A percentile compares a stretch with the other conserved stretches of the same genome.
These are phyloP conservation scores for Hymenoscyphus scutula DNA, from an alignment of 2,329 filamentous ascomycete genomes.

Conservation along the genomic window DNA sequence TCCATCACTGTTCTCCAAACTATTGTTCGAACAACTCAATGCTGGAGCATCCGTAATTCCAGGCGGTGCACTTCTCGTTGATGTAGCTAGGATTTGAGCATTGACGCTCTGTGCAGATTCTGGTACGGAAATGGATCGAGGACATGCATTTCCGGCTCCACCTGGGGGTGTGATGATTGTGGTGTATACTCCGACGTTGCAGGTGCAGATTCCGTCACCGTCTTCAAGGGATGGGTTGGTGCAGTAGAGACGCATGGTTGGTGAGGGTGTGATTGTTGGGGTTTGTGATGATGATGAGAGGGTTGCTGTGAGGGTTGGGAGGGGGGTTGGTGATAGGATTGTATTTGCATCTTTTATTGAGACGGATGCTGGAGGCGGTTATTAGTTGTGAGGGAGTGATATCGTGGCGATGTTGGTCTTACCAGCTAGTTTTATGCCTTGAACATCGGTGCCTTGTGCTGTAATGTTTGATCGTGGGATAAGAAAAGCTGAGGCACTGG, in stretches of 20 bases:
- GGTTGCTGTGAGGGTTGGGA: not conserved
- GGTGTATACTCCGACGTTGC: constrained; percentile 3
- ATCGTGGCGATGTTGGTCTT: not conserved
- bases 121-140: not conserved
- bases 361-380: not conserved
- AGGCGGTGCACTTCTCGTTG: not conserved
- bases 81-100: not conserved
- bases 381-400: not conserved
- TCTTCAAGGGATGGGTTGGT: constrained; percentile 4
- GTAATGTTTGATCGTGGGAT: not conserved
- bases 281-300: not conserved
- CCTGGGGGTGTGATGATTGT: constrained; percentile 3
- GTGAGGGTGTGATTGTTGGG: not conserved
- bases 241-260: not conserved
- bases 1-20: not conserved
- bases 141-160: constrained; percentile 2
- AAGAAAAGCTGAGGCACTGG: not conserved
- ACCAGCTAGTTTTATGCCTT: not conserved
- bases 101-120: not conserved
- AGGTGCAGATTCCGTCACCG: constrained; percentile 7
- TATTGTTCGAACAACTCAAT: not conserved
- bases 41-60: not conserved
- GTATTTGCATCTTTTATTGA: not conserved
- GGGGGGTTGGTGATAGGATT: not conserved
- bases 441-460: not conserved